Evolutionary conservation across 768 basidiomycete genomes (phyloP).

Genomic region (Gelatoporia subvermispora): DNA sequence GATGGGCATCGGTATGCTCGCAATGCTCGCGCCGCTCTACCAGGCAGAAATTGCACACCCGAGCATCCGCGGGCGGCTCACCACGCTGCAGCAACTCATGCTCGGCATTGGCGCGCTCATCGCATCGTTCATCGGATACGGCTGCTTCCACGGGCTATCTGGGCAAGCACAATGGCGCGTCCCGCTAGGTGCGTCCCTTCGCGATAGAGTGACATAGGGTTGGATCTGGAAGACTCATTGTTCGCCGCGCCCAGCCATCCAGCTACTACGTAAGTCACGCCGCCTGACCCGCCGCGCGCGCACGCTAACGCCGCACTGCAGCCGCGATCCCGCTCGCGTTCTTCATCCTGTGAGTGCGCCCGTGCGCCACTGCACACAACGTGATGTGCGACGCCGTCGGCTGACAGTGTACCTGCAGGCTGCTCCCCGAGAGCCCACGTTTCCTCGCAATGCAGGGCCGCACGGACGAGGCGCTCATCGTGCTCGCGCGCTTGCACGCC

Average conservation of each 20-base stretch:
- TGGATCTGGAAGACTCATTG: no score
- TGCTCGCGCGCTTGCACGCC: conserved; percentile 49
- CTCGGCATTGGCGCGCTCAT: conserved; percentile 41
- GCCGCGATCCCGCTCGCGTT: conserved; percentile 19
- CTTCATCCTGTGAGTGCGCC: conserved; percentile 40
- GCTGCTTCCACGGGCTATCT: conserved; percentile 15
- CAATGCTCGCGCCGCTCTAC: conserved; percentile 48
- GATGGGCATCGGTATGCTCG: conserved; percentile 38
- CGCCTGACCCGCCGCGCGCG: neutral
- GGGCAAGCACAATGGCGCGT: conserved; percentile 45
- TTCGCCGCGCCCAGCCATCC: conserved; percentile 8
- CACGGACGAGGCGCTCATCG: conserved; percentile 36
- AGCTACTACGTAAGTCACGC: conserved; percentile 13
- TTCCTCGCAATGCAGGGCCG: conserved; percentile 51
- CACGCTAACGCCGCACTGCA: neutral
- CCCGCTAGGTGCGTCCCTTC: conserved; percentile 32
- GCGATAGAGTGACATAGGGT: neutral
- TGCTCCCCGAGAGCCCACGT: conserved; percentile 33
- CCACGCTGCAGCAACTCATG: conserved; percentile 52
- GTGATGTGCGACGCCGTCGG: neutral
- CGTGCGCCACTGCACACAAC: neutral
- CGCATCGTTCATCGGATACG: conserved; percentile 36
- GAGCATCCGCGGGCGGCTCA: conserved; percentile 49
- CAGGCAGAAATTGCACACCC: conserved; percentile 59
- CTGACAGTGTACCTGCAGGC: conserved; percentile 1